A percentile compares a stretch with the other conserved stretches of the same genome.
Conservation (phyloP, 2,329 filamentous ascomycete species). For the Eutypella sp. region DNA sequence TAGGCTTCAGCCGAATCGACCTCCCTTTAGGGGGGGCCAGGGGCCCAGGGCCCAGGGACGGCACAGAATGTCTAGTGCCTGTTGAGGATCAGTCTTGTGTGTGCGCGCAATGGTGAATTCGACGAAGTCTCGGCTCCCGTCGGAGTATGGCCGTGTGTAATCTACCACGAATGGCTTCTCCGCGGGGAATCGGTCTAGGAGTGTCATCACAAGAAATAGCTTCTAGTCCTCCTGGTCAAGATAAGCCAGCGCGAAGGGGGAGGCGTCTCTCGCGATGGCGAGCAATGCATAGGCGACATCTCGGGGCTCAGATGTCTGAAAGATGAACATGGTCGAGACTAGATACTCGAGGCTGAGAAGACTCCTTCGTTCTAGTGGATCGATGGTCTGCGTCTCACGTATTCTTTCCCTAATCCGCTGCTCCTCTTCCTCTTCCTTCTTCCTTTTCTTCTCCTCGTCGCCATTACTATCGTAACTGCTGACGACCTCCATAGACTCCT, state of each 20-base stretch:
- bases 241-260: constrained; percentile 8
- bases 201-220: background rate
- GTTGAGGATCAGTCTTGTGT: constrained; percentile 10
- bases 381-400: background rate
- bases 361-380: constrained; percentile 3
- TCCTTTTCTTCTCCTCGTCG: too few species aligned
- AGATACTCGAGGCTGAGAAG: constrained; percentile 30
- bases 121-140: constrained; percentile 31
- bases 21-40: background rate
- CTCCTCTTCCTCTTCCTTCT: too few species aligned
- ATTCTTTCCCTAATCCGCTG: too few species aligned
- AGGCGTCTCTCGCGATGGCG: constrained; percentile 29
- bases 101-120: constrained; percentile 22
- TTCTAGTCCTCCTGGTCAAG: background rate
- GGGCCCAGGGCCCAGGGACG: constrained; percentile 30
- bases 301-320: constrained; percentile 23
- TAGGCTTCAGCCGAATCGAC: constrained; percentile 1
- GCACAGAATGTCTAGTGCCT: constrained; percentile 35
- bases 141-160: constrained; percentile 24
- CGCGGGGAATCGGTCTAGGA: constrained; percentile 13
- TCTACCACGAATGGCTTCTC: constrained; percentile 26
- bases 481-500: too few species aligned
- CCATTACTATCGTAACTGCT: too few species aligned
- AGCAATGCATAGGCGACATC: constrained; percentile 30
- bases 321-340: constrained; percentile 27